These are phyloP conservation scores for Asterochloris sp. DNA, from an alignment of 139 green algal species.

Conservation along the genomic window DNA sequence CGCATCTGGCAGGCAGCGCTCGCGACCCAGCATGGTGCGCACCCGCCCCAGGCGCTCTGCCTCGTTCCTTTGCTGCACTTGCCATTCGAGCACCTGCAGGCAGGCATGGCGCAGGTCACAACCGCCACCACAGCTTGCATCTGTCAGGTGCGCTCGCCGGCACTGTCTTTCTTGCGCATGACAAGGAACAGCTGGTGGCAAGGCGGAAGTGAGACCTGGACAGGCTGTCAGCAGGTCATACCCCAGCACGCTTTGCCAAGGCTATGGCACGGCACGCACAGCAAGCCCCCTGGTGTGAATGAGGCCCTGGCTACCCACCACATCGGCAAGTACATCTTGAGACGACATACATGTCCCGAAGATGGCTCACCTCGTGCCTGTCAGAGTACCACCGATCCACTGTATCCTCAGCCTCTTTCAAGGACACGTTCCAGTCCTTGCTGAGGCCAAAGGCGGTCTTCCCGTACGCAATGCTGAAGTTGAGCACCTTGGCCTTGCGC, in stretches of 20 bases:
- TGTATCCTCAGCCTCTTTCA: constrained; percentile 86
- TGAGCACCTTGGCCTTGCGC: constrained; percentile 95
- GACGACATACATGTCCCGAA: neutral
- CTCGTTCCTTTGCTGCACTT: constrained; percentile 56
- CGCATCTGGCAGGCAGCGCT: constrained; percentile 72
- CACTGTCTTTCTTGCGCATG: no score
- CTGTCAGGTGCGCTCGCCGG: no score
- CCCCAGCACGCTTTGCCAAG: no score
- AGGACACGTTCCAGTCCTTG: constrained; percentile 82
- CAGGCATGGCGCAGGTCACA: neutral
- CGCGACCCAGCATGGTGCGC: constrained; percentile 84
- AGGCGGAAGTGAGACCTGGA: no score
- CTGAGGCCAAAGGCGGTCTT: constrained; percentile 95
- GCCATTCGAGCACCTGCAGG: constrained; percentile 74
- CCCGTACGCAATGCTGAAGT: constrained; percentile 98
- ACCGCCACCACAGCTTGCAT: neutral
- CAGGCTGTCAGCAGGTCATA: no score
- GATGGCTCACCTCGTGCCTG: constrained; percentile 57
- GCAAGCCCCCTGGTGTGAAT: no score
- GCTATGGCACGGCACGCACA: no score
- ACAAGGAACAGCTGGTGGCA: no score
- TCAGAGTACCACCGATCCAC: constrained; percentile 82
- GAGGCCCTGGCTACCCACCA: no score
- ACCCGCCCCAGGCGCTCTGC: constrained; percentile 58
- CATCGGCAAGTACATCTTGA: neutral